Percentiles rank a stretch among this genome's conserved stretches.
phyloP scores from a whole-genome alignment of 768 basidiomycete species.

The Lentinula edodes region DNA sequence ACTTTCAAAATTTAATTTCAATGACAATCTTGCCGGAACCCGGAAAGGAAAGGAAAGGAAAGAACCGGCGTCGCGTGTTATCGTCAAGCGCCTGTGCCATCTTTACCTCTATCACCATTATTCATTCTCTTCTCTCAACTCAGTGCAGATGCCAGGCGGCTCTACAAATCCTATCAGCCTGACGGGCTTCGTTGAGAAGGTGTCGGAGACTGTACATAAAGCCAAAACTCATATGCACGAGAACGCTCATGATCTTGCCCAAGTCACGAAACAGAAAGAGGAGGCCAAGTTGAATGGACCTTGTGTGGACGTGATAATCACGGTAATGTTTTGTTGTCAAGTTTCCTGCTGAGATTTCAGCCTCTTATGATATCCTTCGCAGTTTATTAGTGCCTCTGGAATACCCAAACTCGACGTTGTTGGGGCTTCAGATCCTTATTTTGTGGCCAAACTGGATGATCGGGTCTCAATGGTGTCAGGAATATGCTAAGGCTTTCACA shows the following conservation, averaged over 20 bases:
- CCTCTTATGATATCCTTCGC: neutral
- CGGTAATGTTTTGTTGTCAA: conserved; percentile 26
- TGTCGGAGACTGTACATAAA: conserved; percentile 19
- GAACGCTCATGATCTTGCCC: conserved; percentile 26
- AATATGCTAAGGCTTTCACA: neutral
- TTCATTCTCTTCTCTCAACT: neutral
- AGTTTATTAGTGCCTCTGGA: conserved; percentile 70
- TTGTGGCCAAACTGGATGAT: conserved; percentile 61
- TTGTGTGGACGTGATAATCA: conserved; percentile 55
- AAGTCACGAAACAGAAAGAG: conserved; percentile 24
- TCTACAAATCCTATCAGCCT: conserved; percentile 45
- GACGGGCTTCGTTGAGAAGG: conserved; percentile 25
- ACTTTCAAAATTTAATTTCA: too few species aligned
- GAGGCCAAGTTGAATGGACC: conserved; percentile 31
- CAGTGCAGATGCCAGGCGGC: conserved; percentile 51
- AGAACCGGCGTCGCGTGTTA: too few species aligned
- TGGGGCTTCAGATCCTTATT: conserved; percentile 63
- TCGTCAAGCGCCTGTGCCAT: neutral
- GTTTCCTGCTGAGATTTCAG: neutral
- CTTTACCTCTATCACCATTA: neutral
- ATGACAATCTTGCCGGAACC: neutral
- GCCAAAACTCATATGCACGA: conserved; percentile 14
- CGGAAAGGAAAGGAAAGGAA: too few species aligned
- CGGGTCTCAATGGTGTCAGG: conserved; percentile 60
- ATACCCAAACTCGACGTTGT: conserved; percentile 70